A percentile compares a stretch with the other conserved stretches of the same genome.
Evolutionary conservation across 371 early-diverging fungal genomes (phyloP).

Genomic region (Apophysomyces variabilis): DNA sequence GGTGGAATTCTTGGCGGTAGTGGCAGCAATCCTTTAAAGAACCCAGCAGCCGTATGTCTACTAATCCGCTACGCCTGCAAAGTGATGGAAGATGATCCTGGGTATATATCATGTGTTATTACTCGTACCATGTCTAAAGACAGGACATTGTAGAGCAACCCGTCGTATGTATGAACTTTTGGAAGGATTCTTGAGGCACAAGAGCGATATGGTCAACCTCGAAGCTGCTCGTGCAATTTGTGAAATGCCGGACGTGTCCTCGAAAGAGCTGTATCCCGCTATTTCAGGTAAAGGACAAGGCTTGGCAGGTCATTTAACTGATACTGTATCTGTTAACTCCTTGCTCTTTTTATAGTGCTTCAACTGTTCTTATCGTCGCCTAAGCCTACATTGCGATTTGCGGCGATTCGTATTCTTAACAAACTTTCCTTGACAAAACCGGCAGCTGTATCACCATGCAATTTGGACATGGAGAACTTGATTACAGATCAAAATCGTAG

Average conservation of each 20-base stretch:
- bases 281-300: conserved; percentile 68
- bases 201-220: conserved; percentile 95
- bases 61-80: conserved; percentile 93
- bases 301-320: background rate
- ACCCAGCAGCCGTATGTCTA: conserved; percentile 90
- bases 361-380: conserved; percentile 93
- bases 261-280: conserved; percentile 90
- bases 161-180: conserved; percentile 80
- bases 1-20: conserved; percentile 55
- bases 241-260: conserved; percentile 79
- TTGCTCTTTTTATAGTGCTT: conserved; percentile 56
- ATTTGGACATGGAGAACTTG: conserved; percentile 96
- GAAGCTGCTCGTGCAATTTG: conserved; percentile 99
- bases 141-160: conserved; percentile 53
- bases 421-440: conserved; percentile 88
- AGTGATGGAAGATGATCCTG: conserved; percentile 90
- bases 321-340: background rate
- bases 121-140: background rate
- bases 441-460: conserved; percentile 90
- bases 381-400: conserved; percentile 93
- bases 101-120: conserved; percentile 34
- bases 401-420: conserved; percentile 95
- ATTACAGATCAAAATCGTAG: conserved; percentile 96
- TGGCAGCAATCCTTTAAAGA: conserved; percentile 66
- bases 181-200: conserved; percentile 91